Evolutionary conservation across 805 yeast species (phyloP).

Genomic region (Suhomyces sp.): DNA sequence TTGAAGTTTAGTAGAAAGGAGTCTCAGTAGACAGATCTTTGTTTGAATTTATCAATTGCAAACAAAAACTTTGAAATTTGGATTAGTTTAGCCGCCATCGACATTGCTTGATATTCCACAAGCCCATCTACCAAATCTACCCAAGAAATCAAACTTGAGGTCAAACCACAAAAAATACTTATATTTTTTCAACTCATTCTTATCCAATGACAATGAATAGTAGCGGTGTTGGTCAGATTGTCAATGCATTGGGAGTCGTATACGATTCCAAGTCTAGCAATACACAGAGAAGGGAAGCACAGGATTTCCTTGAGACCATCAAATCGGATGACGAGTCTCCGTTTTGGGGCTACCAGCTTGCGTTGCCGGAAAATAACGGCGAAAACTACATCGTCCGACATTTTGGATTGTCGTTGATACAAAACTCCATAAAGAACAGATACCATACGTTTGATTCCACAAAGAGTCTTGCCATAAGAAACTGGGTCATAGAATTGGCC

Average conservation of each 20-base stretch:
- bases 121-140: not conserved
- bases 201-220: slow-evolving; percentile 56
- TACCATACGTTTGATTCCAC: slow-evolving; percentile 55
- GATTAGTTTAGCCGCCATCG: not conserved
- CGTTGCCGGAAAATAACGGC: slow-evolving; percentile 55
- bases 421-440: slow-evolving; percentile 60
- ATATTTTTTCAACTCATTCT: no score
- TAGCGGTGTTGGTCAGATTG: slow-evolving; percentile 68
- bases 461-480: slow-evolving; percentile 65
- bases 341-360: slow-evolving; percentile 85
- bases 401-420: slow-evolving; percentile 80
- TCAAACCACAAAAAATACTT: no score
- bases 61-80: not conserved
- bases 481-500: slow-evolving; percentile 82
- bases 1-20: not conserved
- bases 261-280: slow-evolving; percentile 66
- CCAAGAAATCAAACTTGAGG: no score
- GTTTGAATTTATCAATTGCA: not conserved
- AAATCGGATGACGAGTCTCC: slow-evolving; percentile 83
- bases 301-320: slow-evolving; percentile 66
- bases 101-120: not conserved
- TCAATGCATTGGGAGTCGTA: slow-evolving; percentile 71
- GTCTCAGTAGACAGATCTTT: not conserved
- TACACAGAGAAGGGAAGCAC: slow-evolving; percentile 52
- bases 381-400: slow-evolving; percentile 76